Conservation (phyloP, 345 rosid species). For the Linum lewisii region DNA sequence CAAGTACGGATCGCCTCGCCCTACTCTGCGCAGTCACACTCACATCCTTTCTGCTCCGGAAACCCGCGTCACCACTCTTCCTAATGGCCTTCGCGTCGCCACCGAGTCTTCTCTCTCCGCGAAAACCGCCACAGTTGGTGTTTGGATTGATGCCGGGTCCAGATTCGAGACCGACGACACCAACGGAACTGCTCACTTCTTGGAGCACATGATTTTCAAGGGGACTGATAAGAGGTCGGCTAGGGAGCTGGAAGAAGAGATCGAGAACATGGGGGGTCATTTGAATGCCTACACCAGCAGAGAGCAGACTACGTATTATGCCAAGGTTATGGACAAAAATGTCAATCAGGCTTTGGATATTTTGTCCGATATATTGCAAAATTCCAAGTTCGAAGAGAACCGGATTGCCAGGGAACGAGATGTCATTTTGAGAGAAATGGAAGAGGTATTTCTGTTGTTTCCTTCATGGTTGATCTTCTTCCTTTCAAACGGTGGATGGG, state of each 20-base stretch:
- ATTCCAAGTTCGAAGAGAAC: constrained; percentile 35
- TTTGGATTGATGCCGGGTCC: constrained; percentile 98
- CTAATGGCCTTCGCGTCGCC: constrained; percentile 84
- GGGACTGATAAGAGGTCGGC: constrained; percentile 68
- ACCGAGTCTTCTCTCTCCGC: constrained; percentile 75
- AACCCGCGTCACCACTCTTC: constrained; percentile 80
- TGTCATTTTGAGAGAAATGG: constrained; percentile 29
- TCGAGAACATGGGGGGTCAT: constrained; percentile 96
- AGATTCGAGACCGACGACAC: constrained; percentile 79
- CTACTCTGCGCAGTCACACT: constrained; percentile 47
- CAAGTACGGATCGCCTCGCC: constrained; percentile 81
- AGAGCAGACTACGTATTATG: constrained; percentile 93
- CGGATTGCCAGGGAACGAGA: constrained; percentile 25
- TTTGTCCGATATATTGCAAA: constrained; percentile 89
- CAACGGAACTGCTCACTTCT: constrained; percentile 87
- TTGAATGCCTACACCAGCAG: constrained; percentile 89
- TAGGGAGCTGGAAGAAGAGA: constrained; percentile 69
- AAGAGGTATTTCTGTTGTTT: constrained; percentile 16
- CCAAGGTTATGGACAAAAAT: constrained; percentile 75
- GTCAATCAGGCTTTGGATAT: constrained; percentile 62
- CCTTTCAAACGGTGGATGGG: not conserved
- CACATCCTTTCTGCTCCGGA: constrained; percentile 82
- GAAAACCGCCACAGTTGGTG: constrained; percentile 85
- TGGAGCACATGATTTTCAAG: constrained; percentile 98
- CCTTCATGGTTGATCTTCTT: not conserved